These are phyloP conservation scores for Hanseniaspora jakobsenii DNA, from an alignment of 805 yeast species.

Conservation along the genomic window DNA sequence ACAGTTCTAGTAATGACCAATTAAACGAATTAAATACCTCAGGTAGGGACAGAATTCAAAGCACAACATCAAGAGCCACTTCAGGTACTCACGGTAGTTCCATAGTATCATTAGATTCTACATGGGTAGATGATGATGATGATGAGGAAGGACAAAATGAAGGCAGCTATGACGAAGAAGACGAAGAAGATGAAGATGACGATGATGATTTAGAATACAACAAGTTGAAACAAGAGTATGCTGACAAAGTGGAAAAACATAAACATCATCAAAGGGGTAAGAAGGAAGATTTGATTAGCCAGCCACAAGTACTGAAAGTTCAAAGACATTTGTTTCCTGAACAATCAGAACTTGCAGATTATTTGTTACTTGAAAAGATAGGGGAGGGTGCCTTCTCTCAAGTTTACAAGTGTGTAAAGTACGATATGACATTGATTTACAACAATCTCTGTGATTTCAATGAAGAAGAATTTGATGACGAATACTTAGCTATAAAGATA, in stretches of 20 bases:
- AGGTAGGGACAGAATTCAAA: conserved; percentile 1
- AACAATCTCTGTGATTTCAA: conserved; percentile 13
- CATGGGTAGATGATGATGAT: conserved; percentile 9
- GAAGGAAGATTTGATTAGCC: background rate
- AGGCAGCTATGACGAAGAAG: conserved; percentile 17
- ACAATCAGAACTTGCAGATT: conserved; percentile 30
- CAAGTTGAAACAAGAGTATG: background rate
- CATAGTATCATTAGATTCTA: conserved; percentile 8
- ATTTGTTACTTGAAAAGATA: conserved; percentile 37
- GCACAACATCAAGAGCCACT: conserved; percentile 10
- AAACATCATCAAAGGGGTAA: background rate
- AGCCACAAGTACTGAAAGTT: conserved; percentile 16
- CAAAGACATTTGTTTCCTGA: conserved; percentile 26
- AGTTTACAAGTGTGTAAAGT: conserved; percentile 49
- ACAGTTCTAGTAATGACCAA: background rate
- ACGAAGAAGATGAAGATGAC: conserved; percentile 17
- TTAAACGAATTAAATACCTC: background rate
- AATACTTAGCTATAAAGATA: conserved; percentile 39
- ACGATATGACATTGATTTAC: conserved; percentile 16
- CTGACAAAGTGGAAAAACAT: background rate
- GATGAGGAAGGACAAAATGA: conserved; percentile 16
- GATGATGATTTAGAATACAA: no score
- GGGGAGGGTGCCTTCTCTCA: conserved; percentile 80
- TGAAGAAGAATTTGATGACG: conserved; percentile 18
- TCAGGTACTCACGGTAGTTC: conserved; percentile 11